Conservation (phyloP, 2,329 filamentous ascomycete species). For the Ceratocystis lukuohia region DNA sequence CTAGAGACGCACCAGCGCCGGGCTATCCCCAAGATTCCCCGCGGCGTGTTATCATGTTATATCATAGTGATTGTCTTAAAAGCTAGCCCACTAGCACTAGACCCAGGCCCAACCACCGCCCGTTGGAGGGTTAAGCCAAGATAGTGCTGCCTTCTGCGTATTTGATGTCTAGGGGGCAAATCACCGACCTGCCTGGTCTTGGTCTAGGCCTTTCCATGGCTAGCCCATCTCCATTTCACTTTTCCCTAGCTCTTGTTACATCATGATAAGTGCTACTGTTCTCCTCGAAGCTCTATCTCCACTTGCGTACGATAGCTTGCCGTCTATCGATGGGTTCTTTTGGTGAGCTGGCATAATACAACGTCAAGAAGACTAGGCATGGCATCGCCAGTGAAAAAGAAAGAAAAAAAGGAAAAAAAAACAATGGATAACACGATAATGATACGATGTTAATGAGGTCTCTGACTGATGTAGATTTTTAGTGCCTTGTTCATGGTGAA, state of each 20-base stretch:
- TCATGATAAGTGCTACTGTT: neutral
- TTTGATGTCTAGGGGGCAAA: neutral
- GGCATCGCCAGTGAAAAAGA: neutral
- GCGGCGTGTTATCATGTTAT: neutral
- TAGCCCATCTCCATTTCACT: neutral
- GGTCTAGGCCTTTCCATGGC: neutral
- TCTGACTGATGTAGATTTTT: neutral
- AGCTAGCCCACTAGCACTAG: neutral
- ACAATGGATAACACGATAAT: neutral
- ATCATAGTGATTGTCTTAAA: slow-evolving; percentile 3
- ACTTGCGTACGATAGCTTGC: neutral
- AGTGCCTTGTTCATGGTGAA: neutral
- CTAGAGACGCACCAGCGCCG: neutral
- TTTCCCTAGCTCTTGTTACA: neutral
- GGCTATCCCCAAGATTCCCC: slow-evolving; percentile 1
- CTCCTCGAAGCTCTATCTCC: neutral
- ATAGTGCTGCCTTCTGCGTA: neutral
- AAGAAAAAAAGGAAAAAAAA: neutral
- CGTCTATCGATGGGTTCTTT: neutral
- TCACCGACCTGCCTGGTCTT: neutral
- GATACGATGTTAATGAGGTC: neutral
- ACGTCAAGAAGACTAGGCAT: neutral
- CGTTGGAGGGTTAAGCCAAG: neutral
- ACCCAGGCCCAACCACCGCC: neutral
- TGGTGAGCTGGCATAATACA: slow-evolving; percentile 5